phyloP scores from a whole-genome alignment of 2,329 filamentous ascomycete species.

The Aspergillus brasiliensis region DNA sequence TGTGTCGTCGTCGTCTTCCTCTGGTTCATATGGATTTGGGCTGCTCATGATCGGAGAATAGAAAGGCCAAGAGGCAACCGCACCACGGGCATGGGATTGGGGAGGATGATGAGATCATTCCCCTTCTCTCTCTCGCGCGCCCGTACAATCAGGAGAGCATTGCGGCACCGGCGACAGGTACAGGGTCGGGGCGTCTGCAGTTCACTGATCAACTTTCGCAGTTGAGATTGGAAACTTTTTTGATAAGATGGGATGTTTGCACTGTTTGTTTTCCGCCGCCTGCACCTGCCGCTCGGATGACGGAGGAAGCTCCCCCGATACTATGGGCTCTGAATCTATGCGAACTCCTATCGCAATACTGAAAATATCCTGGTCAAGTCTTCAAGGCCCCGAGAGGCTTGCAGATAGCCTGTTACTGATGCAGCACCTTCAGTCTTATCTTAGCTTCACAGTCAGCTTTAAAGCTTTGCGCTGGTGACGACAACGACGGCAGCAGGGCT shows the following conservation, averaged over 20 bases:
- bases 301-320: neutral
- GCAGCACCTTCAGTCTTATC: too few relatives aligned
- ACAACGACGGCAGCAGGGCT: too few relatives aligned
- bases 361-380: too few relatives aligned
- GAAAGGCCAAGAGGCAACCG: constrained; percentile 45
- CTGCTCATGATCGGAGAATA: constrained; percentile 52
- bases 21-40: constrained; percentile 35
- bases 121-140: constrained; percentile 7
- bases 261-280: constrained; percentile 33
- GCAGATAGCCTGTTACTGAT: too few relatives aligned
- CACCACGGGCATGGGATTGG: constrained; percentile 26
- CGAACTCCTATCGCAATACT: neutral
- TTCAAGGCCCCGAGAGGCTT: too few relatives aligned
- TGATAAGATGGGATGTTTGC: constrained; percentile 40
- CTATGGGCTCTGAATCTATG: neutral
- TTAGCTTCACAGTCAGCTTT: too few relatives aligned
- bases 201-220: neutral
- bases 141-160: neutral
- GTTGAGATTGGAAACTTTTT: constrained; percentile 11
- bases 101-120: constrained; percentile 27
- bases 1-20: constrained; percentile 32
- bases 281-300: neutral
- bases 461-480: too few relatives aligned
- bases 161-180: neutral
- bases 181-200: neutral